These are phyloP conservation scores for Vicia villosa DNA, from an alignment of 306 rosid species.

Conservation along the genomic window DNA sequence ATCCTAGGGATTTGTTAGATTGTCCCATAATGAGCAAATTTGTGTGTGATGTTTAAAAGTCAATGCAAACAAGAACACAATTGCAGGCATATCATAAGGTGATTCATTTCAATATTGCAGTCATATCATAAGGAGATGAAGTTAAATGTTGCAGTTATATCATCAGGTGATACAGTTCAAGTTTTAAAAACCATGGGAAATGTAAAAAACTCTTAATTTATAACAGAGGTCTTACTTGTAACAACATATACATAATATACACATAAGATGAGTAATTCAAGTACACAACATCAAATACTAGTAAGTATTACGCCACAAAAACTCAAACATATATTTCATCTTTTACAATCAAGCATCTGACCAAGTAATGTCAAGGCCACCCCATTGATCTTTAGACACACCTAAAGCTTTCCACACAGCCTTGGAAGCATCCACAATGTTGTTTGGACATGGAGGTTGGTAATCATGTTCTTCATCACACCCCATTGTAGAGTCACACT, in stretches of 20 bases:
- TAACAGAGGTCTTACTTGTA: no score
- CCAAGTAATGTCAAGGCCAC: conserved; percentile 34
- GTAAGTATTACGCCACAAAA: neutral
- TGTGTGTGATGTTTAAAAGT: no score
- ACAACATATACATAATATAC: neutral
- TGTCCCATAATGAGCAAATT: no score
- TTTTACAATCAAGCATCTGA: conserved; percentile 26
- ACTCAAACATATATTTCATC: neutral
- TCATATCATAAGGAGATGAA: no score
- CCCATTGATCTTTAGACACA: conserved; percentile 25
- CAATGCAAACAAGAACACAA: no score
- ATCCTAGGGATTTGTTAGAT: no score
- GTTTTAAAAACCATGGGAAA: no score
- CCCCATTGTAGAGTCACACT: conserved; percentile 57
- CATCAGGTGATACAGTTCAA: no score
- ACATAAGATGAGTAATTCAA: neutral
- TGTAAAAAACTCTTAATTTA: no score
- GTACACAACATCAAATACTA: neutral
- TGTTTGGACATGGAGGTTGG: conserved; percentile 51
- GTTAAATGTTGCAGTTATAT: no score
- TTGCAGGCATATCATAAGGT: neutral
- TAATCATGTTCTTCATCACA: conserved; percentile 51
- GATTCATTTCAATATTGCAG: neutral
- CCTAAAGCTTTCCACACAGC: conserved; percentile 47
- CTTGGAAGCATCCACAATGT: conserved; percentile 50